These are phyloP conservation scores for Eremochloa ophiuroides DNA, from an alignment of 176 grass and related monocot genomes.

Conservation along the genomic window DNA sequence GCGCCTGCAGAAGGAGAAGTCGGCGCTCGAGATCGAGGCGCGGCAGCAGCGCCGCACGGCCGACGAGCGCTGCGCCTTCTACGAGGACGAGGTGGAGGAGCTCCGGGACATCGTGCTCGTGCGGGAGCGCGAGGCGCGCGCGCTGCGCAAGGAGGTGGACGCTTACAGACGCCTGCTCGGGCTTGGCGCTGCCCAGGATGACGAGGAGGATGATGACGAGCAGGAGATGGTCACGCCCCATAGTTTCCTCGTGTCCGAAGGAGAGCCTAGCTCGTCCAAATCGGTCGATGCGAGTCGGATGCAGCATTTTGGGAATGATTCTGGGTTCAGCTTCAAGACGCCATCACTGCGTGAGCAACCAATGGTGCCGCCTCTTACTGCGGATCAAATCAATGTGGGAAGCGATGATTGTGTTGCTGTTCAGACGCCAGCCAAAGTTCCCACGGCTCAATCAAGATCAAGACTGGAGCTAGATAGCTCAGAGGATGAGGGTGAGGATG, in stretches of 20 bases:
- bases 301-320: background rate
- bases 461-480: constrained; percentile 5
- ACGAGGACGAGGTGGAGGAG: constrained; percentile 77
- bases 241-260: constrained; percentile 4
- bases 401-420: background rate
- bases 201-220: background rate
- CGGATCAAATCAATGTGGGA: background rate
- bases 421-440: background rate
- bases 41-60: constrained; percentile 62
- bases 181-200: background rate
- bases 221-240: constrained; percentile 25
- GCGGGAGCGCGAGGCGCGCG: constrained; percentile 58
- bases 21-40: constrained; percentile 63
- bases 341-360: background rate
- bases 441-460: constrained; percentile 7
- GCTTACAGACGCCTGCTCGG: constrained; percentile 53
- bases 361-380: background rate
- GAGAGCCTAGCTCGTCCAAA: constrained; percentile 31
- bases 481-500: constrained; percentile 35
- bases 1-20: constrained; percentile 91
- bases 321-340: constrained; percentile 19
- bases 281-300: background rate
- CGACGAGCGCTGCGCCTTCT: constrained; percentile 66
- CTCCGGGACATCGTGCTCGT: constrained; percentile 77
- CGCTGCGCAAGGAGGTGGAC: constrained; percentile 68